phyloP scores from a whole-genome alignment of 1,284 basidiomycete species.

The Irpex lacteus region DNA sequence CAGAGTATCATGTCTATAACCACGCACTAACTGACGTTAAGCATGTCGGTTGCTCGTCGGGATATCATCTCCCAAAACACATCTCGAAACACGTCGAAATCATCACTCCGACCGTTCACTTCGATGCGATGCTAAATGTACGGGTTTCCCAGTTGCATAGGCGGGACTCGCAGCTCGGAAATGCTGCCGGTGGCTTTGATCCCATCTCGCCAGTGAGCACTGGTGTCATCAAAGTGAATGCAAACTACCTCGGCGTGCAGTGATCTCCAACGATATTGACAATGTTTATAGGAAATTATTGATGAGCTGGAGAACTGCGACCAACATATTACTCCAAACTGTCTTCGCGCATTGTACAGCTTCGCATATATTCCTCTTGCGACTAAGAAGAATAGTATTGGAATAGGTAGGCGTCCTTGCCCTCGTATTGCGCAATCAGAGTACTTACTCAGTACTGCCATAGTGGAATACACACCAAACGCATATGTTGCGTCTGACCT shows the following conservation, averaged over 20 bases:
- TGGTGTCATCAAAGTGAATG: background rate
- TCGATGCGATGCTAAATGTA: conserved; percentile 18
- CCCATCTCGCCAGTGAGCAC: background rate
- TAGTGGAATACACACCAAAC: conserved; percentile 51
- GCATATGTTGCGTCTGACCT: conserved; percentile 43
- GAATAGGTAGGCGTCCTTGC: conserved; percentile 35
- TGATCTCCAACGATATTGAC: background rate
- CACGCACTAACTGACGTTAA: conserved; percentile 33
- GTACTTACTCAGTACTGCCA: background rate
- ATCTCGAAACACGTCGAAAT: conserved; percentile 23
- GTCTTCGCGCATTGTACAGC: conserved; percentile 53
- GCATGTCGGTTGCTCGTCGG: conserved; percentile 28
- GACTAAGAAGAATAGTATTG: conserved; percentile 46
- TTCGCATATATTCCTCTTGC: conserved; percentile 43
- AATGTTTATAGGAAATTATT: conserved; percentile 1
- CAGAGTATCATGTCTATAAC: conserved; percentile 44
- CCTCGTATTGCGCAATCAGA: background rate
- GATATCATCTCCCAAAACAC: conserved; percentile 24
- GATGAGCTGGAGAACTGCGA: conserved; percentile 32
- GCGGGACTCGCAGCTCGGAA: background rate
- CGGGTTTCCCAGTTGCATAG: background rate
- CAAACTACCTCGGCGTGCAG: background rate
- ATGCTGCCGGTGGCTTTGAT: background rate
- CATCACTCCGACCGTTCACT: conserved; percentile 24
- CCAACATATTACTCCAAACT: conserved; percentile 51